Conservation (phyloP, 2,329 filamentous ascomycete species). For the Eurotiales sp. region DNA sequence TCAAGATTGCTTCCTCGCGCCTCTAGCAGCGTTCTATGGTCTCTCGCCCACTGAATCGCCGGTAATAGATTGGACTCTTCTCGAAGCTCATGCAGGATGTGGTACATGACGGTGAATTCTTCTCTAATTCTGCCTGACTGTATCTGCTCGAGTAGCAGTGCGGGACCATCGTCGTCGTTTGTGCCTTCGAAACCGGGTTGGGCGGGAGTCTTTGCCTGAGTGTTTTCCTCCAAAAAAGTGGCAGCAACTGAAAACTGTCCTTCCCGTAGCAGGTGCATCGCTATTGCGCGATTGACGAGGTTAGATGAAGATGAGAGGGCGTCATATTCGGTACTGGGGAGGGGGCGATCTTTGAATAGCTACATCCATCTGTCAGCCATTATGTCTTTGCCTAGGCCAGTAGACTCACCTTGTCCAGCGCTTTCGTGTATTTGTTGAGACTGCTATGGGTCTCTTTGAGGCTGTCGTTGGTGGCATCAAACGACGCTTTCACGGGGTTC, state of each 20-base stretch:
- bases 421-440: conserved; percentile 78
- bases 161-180: conserved; percentile 31
- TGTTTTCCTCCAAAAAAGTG: conserved; percentile 74
- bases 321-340: conserved; percentile 75
- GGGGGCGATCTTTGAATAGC: conserved; percentile 65
- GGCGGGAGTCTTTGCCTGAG: conserved; percentile 41
- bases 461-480: conserved; percentile 75
- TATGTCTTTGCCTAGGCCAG: conserved; percentile 15
- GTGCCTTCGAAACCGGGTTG: conserved; percentile 26
- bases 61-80: conserved; percentile 67
- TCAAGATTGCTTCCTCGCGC: conserved; percentile 85
- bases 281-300: conserved; percentile 87
- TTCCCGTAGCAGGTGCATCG: conserved; percentile 93
- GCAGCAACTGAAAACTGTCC: conserved; percentile 87
- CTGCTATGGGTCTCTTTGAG: conserved; percentile 79
- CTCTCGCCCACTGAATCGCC: conserved; percentile 81
- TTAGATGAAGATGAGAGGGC: conserved; percentile 69
- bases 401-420: conserved; percentile 77
- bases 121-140: conserved; percentile 67
- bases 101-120: conserved; percentile 86
- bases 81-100: conserved; percentile 75
- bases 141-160: conserved; percentile 53
- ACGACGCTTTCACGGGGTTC: conserved; percentile 74
- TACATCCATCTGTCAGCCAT: conserved; percentile 23
- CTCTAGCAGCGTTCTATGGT: conserved; percentile 68